These are phyloP conservation scores for Debaryomyces prosopidis DNA, from an alignment of 805 yeast genomes.

Conservation along the genomic window DNA sequence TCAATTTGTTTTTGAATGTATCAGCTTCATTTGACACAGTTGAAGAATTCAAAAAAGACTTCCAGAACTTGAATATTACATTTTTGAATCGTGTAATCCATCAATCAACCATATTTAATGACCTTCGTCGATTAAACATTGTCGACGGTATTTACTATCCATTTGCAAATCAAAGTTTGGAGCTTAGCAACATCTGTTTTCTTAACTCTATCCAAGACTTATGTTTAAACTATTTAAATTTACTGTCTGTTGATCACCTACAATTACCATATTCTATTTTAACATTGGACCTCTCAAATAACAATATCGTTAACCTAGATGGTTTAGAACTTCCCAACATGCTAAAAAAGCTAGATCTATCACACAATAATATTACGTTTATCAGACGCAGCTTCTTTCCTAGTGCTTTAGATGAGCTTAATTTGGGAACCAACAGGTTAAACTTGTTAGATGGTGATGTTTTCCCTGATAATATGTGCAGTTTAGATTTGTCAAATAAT, in stretches of 20 bases:
- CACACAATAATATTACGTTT: conserved; percentile 20
- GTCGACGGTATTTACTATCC: not conserved
- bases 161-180: not conserved
- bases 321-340: conserved; percentile 6
- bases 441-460: not conserved
- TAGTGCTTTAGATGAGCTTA: conserved; percentile 8
- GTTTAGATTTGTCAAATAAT: conserved; percentile 16
- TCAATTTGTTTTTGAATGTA: not conserved
- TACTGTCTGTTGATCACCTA: not conserved
- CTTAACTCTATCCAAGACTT: not conserved
- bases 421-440: conserved; percentile 13
- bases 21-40: not conserved
- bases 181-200: not conserved
- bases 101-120: not conserved
- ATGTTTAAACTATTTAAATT: not conserved
- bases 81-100: not conserved
- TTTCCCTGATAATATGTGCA: not conserved
- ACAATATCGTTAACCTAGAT: conserved; percentile 5
- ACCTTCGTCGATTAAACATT: not conserved
- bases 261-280: not conserved
- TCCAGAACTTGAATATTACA: not conserved
- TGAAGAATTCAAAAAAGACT: not conserved
- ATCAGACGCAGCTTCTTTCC: conserved; percentile 6
- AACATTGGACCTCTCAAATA: conserved; percentile 7
- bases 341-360: conserved; percentile 12